A percentile compares a stretch with the other conserved stretches of the same genome.
Conservation (phyloP, 495 filamentous ascomycete genomes). For the Penicillium simplicissimum region DNA sequence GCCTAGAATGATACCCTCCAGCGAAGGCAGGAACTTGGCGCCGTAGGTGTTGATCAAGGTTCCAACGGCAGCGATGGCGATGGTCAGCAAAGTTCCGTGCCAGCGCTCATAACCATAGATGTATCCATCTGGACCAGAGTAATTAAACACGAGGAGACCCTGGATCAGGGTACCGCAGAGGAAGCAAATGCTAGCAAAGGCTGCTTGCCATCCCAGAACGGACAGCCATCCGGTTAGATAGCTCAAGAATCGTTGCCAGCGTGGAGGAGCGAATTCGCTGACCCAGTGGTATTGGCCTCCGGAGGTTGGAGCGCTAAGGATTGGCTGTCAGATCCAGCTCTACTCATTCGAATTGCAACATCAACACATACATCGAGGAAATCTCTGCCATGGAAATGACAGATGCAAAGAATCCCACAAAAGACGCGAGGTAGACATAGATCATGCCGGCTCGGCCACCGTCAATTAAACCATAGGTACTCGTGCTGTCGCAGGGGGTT, state of each 20-base stretch:
- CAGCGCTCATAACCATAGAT: slow-evolving; percentile 31
- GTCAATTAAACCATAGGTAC: slow-evolving; percentile 42
- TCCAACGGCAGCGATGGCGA: slow-evolving; percentile 41
- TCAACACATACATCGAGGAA: slow-evolving; percentile 41
- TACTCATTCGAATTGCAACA: neutral
- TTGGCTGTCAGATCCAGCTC: neutral
- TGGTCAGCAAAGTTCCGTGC: slow-evolving; percentile 48
- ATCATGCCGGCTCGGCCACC: slow-evolving; percentile 50
- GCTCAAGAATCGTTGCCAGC: slow-evolving; percentile 45
- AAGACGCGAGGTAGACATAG: slow-evolving; percentile 48
- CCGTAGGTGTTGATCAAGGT: slow-evolving; percentile 47
- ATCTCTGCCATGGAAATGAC: slow-evolving; percentile 50
- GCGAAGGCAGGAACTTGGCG: slow-evolving; percentile 37
- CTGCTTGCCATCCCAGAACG: slow-evolving; percentile 49
- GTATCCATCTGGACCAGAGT: slow-evolving; percentile 35
- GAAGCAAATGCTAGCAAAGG: slow-evolving; percentile 37
- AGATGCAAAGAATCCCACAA: slow-evolving; percentile 43
- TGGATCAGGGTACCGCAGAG: slow-evolving; percentile 49
- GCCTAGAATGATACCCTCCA: slow-evolving; percentile 46
- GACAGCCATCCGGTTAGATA: slow-evolving; percentile 53
- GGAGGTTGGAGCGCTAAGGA: slow-evolving; percentile 39
- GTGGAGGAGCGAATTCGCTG: slow-evolving; percentile 41
- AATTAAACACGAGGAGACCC: slow-evolving; percentile 48
- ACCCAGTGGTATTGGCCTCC: slow-evolving; percentile 56
- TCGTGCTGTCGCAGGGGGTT: slow-evolving; percentile 22